Conservation (phyloP, 176 grass and related monocot species). For the Phragmites australis region DNA sequence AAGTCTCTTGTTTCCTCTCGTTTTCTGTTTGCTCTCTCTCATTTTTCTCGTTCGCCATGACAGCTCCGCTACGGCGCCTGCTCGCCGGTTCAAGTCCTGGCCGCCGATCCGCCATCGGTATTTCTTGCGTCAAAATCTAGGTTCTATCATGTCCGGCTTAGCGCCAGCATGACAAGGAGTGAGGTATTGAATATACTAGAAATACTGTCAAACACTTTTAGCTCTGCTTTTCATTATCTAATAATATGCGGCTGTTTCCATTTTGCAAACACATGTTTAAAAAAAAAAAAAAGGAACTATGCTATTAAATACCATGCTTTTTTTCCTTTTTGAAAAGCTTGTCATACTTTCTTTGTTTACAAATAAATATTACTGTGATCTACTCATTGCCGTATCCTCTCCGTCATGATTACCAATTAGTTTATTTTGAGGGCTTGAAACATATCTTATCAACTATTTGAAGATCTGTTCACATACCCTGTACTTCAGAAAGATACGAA, state of each 20-base stretch:
- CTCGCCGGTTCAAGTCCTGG: no score
- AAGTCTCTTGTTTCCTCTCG: no score
- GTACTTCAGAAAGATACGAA: neutral
- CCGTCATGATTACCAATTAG: constrained; percentile 14
- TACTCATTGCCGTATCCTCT: neutral
- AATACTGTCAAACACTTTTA: neutral
- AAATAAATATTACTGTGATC: constrained; percentile 6
- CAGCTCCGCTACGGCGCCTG: no score
- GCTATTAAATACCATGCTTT: neutral
- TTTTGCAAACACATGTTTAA: neutral
- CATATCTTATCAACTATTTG: neutral
- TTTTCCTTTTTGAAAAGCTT: constrained; percentile 2
- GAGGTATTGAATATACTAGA: constrained; percentile 11
- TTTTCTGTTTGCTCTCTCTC: no score
- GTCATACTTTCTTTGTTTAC: constrained; percentile 15
- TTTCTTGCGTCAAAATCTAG: no score
- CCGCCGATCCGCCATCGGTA: no score
- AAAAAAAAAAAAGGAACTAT: neutral
- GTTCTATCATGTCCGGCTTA: neutral
- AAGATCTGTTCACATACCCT: neutral
- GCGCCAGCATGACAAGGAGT: neutral
- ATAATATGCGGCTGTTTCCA: constrained; percentile 11
- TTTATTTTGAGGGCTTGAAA: constrained; percentile 17
- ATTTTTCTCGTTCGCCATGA: no score
- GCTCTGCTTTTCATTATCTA: constrained; percentile 4